Base-by-base conservation (phyloP, 2,329 filamentous ascomycete genomes). In the Pseudocercospora eumusae region DNA sequence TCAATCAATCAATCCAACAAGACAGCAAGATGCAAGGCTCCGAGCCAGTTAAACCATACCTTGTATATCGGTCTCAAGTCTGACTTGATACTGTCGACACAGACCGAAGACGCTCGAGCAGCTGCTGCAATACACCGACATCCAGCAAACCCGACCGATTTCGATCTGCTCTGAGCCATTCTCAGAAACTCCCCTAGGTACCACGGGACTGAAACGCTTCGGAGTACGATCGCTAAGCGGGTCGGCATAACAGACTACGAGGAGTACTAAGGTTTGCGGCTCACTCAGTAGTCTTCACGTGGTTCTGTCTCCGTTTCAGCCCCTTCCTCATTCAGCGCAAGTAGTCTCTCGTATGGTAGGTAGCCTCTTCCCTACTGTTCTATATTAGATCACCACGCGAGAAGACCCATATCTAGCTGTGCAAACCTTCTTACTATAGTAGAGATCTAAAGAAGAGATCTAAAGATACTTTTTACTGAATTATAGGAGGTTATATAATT, bases 41-140 rank as follows among this genome's bases (percentile, higher is more conserved):
- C 28, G 47, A 50, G 47, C 47, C 28, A 28, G 18, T 5, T n/a
- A 50, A 50, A 50, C 47, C 47, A 50, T 50, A 23, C 47, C 47
- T 50, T 50, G 47, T 28, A 50, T 50, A 27, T 50, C 47, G 47
- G 47, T 27, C 13, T 50, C 47, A 50, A n/a, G 47, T 9, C 13
- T n/a, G 47, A 50, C 20, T 50, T 50, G 20, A 49, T 13, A 49
- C 45, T 21, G 21, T 49, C 21, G 45, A 23, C 47, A 25, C 47
- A 23, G 47, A 50, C 47, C 23, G 23, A 50, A 27, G 25, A n/a
- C 23, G 47, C 21, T 27, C 13, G 7, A 50, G 47, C 23, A 27
- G 47, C 21, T 10, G 20, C 21, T 50, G 23, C 47, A 50, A 50
- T n/a, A 11, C 25, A 27, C 47, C 47, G 47, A 50, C 23, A 50